Evolutionary conservation across 148 eudicot genomes (phyloP).

Genomic region (Rhododendron ovatum): DNA sequence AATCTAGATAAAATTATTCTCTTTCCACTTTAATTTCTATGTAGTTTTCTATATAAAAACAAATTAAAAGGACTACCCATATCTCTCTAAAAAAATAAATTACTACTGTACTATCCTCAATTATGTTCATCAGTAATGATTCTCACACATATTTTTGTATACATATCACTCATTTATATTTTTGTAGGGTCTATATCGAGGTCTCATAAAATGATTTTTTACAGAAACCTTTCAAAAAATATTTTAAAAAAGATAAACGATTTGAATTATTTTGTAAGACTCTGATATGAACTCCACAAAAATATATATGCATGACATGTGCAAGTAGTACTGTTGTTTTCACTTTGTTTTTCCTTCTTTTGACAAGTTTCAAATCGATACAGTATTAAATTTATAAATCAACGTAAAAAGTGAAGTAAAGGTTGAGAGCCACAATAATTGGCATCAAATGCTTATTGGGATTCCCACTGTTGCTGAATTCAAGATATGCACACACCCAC

Average conservation of each 20-base stretch:
- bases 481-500: constrained; percentile 36
- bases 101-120: background rate
- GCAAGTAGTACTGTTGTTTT: background rate
- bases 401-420: background rate
- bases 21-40: background rate
- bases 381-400: background rate
- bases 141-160: too few species aligned
- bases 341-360: background rate
- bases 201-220: too few species aligned
- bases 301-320: too few species aligned
- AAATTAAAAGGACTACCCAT: background rate
- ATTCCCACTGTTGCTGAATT: constrained; percentile 55
- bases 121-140: background rate
- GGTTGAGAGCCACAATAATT: constrained; percentile 39
- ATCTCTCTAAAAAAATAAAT: background rate
- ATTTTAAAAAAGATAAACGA: too few species aligned
- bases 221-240: too few species aligned
- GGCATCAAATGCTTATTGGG: constrained; percentile 64
- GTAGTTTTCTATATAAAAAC: background rate
- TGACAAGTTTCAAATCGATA: background rate
- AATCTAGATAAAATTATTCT: background rate
- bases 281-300: too few species aligned
- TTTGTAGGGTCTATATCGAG: too few species aligned
- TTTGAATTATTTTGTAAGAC: too few species aligned
- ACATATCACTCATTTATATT: too few species aligned